Percentiles rank a stretch among this genome's conserved stretches.
These are phyloP conservation scores for Nicotiana otophora DNA, from an alignment of 257 asterid genomes.

Conservation along the genomic window DNA sequence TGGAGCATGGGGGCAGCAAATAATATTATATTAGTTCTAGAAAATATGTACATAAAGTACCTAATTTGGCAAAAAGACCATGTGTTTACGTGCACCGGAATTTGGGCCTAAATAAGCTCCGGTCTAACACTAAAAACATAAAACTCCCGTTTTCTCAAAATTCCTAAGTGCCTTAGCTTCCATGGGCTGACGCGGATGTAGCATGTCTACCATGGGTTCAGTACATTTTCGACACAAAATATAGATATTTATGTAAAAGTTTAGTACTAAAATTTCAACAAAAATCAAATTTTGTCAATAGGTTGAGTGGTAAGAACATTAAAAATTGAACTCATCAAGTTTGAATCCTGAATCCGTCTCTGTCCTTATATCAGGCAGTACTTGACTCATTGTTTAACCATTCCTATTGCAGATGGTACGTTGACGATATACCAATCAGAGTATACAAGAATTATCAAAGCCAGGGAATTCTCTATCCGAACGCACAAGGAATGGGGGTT, in stretches of 20 bases:
- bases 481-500: conserved; percentile 53
- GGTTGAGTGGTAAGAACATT: not conserved
- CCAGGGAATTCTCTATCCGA: conserved; percentile 53
- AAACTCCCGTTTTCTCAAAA: too few relatives aligned
- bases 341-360: not conserved
- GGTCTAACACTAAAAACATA: too few relatives aligned
- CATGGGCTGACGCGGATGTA: too few relatives aligned
- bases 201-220: too few relatives aligned
- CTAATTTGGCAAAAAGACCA: too few relatives aligned
- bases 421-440: conserved; percentile 61
- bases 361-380: not conserved
- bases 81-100: too few relatives aligned
- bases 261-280: not conserved
- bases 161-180: too few relatives aligned
- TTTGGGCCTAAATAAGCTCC: too few relatives aligned
- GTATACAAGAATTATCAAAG: conserved; percentile 46
- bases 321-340: not conserved
- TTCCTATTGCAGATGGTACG: conserved; percentile 52
- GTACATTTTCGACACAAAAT: not conserved
- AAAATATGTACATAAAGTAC: too few relatives aligned
- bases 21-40: too few relatives aligned
- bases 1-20: too few relatives aligned
- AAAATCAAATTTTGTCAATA: not conserved
- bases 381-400: not conserved
- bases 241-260: not conserved